Percentiles rank a stretch among this genome's conserved stretches.
Evolutionary conservation across 306 rosid genomes (phyloP).

Genomic region (Acacia crassicarpa): DNA sequence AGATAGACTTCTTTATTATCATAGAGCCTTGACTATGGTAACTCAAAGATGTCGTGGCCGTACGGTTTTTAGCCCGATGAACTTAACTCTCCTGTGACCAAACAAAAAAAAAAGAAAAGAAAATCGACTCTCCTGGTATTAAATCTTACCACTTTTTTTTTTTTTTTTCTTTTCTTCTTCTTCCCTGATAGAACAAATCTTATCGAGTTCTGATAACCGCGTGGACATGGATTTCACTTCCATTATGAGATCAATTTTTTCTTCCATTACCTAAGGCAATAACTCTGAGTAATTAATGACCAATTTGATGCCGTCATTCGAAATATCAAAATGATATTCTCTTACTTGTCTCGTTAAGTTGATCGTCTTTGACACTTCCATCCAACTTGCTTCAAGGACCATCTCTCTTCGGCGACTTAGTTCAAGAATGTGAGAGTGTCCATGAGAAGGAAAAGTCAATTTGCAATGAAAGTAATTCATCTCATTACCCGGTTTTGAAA

Average conservation of each 20-base stretch:
- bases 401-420: too few relatives aligned
- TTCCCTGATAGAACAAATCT: neutral
- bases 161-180: too few relatives aligned
- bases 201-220: neutral
- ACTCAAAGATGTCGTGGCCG: constrained; percentile 67
- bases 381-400: too few relatives aligned
- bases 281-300: constrained; percentile 76
- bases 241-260: neutral
- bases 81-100: constrained; percentile 47
- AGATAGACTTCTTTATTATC: neutral
- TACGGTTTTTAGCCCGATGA: constrained; percentile 43
- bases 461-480: neutral
- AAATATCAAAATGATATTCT: constrained; percentile 27
- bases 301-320: constrained; percentile 74
- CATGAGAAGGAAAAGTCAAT: neutral
- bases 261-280: constrained; percentile 48
- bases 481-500: neutral
- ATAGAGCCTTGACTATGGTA: constrained; percentile 72
- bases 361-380: neutral
- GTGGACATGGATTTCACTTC: neutral
- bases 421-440: neutral
- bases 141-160: neutral
- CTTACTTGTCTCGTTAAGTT: neutral
- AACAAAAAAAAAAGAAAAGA: too few relatives aligned
- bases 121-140: constrained; percentile 59